These are phyloP conservation scores for Pichia manshurica DNA, from an alignment of 805 yeast genomes.

Conservation along the genomic window DNA sequence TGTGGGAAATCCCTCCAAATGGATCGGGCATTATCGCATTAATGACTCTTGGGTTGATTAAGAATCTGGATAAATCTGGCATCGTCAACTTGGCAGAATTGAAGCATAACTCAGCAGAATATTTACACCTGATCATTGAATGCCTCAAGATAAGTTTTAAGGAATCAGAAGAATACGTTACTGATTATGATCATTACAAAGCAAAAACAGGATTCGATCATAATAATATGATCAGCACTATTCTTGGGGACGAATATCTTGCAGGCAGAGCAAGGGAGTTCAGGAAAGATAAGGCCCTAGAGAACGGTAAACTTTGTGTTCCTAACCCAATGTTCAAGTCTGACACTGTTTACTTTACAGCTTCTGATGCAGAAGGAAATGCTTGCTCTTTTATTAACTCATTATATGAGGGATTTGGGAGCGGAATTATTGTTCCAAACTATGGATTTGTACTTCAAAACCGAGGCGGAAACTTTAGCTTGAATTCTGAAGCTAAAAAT, in stretches of 20 bases:
- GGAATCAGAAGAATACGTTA: constrained; percentile 69
- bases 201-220: constrained; percentile 15
- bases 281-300: constrained; percentile 33
- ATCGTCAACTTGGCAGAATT: constrained; percentile 37
- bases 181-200: constrained; percentile 46
- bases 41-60: constrained; percentile 60
- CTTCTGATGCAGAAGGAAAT: constrained; percentile 61
- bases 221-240: constrained; percentile 28
- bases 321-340: constrained; percentile 55
- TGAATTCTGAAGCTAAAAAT: constrained; percentile 52
- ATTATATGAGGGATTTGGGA: constrained; percentile 63
- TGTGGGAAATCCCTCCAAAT: constrained; percentile 84
- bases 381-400: constrained; percentile 81
- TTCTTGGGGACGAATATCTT: constrained; percentile 48
- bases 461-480: constrained; percentile 70
- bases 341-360: constrained; percentile 69
- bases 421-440: constrained; percentile 59
- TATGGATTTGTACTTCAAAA: constrained; percentile 69
- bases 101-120: constrained; percentile 64
- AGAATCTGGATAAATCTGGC: constrained; percentile 43
- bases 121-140: constrained; percentile 65
- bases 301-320: constrained; percentile 32
- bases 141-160: constrained; percentile 65
- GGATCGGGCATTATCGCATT: constrained; percentile 78
- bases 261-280: constrained; percentile 45